A percentile compares a stretch with the other conserved stretches of the same genome.
phyloP scores from a whole-genome alignment of 352 stramenopile species.

The Pilasporangium apinafurcum region DNA sequence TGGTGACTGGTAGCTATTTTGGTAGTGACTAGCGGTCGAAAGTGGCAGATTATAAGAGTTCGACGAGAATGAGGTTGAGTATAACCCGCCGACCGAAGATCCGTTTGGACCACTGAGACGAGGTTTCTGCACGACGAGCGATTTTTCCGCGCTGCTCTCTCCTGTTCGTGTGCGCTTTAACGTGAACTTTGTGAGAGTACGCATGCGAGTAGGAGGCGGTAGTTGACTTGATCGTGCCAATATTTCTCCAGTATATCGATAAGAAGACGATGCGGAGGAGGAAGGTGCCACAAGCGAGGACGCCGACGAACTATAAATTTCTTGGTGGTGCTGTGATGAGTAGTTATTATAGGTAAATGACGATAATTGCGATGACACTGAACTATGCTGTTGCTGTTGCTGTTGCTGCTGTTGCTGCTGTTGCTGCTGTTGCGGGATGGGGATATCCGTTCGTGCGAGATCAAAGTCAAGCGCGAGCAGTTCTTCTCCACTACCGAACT shows the following conservation, averaged over 20 bases:
- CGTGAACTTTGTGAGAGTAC: slow-evolving; percentile 47
- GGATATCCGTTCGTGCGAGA: slow-evolving; percentile 15
- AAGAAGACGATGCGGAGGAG: too few species aligned
- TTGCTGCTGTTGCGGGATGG: slow-evolving; percentile 8
- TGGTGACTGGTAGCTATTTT: too few species aligned
- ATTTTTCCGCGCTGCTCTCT: slow-evolving; percentile 51
- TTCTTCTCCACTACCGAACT: slow-evolving; percentile 50
- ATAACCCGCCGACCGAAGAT: too few species aligned
- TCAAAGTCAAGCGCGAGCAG: slow-evolving; percentile 35
- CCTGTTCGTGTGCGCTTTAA: slow-evolving; percentile 43
- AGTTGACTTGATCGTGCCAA: slow-evolving; percentile 32
- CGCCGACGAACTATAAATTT: too few species aligned
- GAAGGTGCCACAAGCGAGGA: too few species aligned
- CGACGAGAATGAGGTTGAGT: too few species aligned
- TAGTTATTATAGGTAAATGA: too few species aligned
- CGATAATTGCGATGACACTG: not conserved
- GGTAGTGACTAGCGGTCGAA: too few species aligned
- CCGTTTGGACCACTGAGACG: slow-evolving; percentile 29
- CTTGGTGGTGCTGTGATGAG: too few species aligned
- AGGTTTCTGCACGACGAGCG: slow-evolving; percentile 42
- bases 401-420: slow-evolving; percentile 4
- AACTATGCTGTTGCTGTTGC: not conserved
- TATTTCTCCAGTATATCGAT: too few species aligned
- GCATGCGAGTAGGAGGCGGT: slow-evolving; percentile 29
- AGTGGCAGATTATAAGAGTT: too few species aligned